phyloP scores from a whole-genome alignment of 2,329 filamentous ascomycete genomes.

The Epichloe baconii region DNA sequence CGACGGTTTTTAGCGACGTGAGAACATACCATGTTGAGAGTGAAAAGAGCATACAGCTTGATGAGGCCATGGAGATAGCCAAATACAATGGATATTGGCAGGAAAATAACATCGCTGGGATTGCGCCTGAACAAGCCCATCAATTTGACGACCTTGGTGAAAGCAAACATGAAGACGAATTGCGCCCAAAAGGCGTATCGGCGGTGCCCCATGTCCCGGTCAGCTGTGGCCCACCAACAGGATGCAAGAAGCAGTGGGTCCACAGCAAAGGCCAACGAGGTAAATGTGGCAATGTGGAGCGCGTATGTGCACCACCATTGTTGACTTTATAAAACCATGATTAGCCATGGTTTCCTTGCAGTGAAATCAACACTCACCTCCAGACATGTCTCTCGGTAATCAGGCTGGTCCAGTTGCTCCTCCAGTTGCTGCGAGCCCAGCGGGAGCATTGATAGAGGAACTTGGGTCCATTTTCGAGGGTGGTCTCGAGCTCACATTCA shows the following conservation, averaged over 20 bases:
- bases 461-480: constrained; percentile 75
- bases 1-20: background rate
- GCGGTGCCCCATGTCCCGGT: constrained; percentile 42
- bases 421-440: constrained; percentile 96
- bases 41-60: constrained; percentile 78
- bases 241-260: constrained; percentile 62
- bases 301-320: constrained; percentile 92
- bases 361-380: constrained; percentile 50
- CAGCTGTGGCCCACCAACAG: constrained; percentile 53
- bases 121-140: constrained; percentile 76
- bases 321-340: constrained; percentile 46
- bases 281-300: constrained; percentile 83
- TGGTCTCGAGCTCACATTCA: constrained; percentile 86
- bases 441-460: constrained; percentile 88
- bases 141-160: constrained; percentile 85
- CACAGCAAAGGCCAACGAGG: constrained; percentile 68
- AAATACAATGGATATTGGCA: constrained; percentile 79
- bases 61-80: constrained; percentile 88
- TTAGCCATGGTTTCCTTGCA: background rate
- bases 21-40: constrained; percentile 63
- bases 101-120: constrained; percentile 64
- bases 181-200: constrained; percentile 46
- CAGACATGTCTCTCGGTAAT: constrained; percentile 73
- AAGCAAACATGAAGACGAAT: constrained; percentile 60
- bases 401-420: constrained; percentile 88